A percentile compares a stretch with the other conserved stretches of the same genome.
Evolutionary conservation across 176 grass and related monocot genomes (phyloP).

Genomic region (sorghum (Sorghum bicolor)): Sorghum_bicolor_NCBIv3 NC_012872.2:70520001-70520500

Average conservation of each 20-base stretch:
- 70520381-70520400: neutral
- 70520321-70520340: neutral
- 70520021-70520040: neutral
- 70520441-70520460: neutral
- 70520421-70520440: neutral
- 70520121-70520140: constrained; percentile 19
- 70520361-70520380: neutral
- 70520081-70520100: constrained; percentile 24
- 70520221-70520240: constrained; percentile 6
- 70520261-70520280: neutral
- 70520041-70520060: neutral
- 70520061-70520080: constrained; percentile 1
- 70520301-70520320: neutral
- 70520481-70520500: constrained; percentile 6
- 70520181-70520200: constrained; percentile 20
- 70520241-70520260: neutral
- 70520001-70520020: neutral
- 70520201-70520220: neutral
- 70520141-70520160: constrained; percentile 11
- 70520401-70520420: too few relatives aligned
- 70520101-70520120: constrained; percentile 21
- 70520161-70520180: constrained; percentile 13
- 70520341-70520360: neutral
- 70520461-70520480: neutral
- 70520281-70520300: neutral